phyloP scores from a whole-genome alignment of 495 filamentous ascomycete genomes.

The Antarctomyces pellizariae region DNA sequence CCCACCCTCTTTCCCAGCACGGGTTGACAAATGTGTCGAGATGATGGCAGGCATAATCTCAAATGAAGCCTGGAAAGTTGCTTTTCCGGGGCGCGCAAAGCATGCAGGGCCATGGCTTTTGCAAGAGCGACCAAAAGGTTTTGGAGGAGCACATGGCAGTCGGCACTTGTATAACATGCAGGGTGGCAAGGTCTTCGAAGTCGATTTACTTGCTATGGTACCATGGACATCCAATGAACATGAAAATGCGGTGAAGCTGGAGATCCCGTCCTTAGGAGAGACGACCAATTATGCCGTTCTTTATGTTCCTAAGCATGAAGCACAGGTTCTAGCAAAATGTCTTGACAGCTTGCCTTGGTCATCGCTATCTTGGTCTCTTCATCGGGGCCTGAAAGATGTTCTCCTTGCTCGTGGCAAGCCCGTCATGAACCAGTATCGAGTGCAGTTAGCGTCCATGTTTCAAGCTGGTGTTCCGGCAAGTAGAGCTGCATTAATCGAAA shows the following conservation, averaged over 20 bases:
- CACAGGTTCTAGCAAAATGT: constrained; percentile 6
- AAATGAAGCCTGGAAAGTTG: constrained; percentile 10
- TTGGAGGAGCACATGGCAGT: constrained; percentile 13
- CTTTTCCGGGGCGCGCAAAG: constrained; percentile 13
- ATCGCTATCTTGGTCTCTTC: constrained; percentile 15
- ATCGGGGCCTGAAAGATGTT: constrained; percentile 15
- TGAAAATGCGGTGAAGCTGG: constrained; percentile 1
- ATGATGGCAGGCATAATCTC: constrained; percentile 14
- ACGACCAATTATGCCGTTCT: constrained; percentile 4
- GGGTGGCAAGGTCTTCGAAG: constrained; percentile 15
- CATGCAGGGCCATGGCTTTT: constrained; percentile 11
- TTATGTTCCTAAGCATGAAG: constrained; percentile 8
- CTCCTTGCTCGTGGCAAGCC: constrained; percentile 12
- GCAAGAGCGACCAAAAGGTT: constrained; percentile 12
- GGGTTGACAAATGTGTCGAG: constrained; percentile 16
- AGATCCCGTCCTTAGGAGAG: constrained; percentile 5
- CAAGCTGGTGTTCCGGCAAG: constrained; percentile 4
- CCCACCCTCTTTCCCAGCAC: constrained; percentile 11
- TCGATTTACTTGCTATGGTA: constrained; percentile 12
- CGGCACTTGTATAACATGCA: constrained; percentile 16
- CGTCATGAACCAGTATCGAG: constrained; percentile 12
- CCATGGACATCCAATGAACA: constrained; percentile 1
- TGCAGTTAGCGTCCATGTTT: constrained; percentile 9
- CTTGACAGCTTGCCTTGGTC: constrained; percentile 16
- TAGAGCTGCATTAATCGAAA: constrained; percentile 5